phyloP scores from a whole-genome alignment of 306 rosid species.

The Medicago arabica region DNA sequence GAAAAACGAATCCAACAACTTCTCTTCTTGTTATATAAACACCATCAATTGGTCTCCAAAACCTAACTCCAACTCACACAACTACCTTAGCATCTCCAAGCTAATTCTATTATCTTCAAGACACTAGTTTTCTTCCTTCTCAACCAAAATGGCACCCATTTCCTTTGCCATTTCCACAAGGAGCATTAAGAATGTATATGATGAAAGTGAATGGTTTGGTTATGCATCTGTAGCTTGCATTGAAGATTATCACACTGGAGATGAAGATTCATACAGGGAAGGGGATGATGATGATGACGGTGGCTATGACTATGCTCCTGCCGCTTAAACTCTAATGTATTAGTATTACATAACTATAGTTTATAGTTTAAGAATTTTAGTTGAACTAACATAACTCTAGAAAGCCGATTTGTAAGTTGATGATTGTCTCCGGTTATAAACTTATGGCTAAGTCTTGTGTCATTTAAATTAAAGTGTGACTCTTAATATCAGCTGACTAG shows the following conservation, averaged over 20 bases:
- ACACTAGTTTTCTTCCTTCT: background rate
- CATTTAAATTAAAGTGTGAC: too few species aligned
- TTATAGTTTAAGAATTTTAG: background rate
- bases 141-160: background rate
- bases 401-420: too few species aligned
- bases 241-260: background rate
- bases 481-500: too few species aligned
- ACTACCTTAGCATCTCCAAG: background rate
- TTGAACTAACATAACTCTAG: too few species aligned
- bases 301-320: background rate
- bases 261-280: background rate
- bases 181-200: background rate
- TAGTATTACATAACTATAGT: background rate
- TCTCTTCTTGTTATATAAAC: conserved; percentile 15
- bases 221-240: background rate
- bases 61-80: too few species aligned
- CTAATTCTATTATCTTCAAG: background rate
- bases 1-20: background rate
- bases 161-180: background rate
- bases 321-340: background rate
- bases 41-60: background rate
- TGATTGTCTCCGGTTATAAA: too few species aligned
- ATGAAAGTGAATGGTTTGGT: background rate
- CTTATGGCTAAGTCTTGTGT: too few species aligned
- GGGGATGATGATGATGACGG: background rate